Conservation (phyloP, 768 basidiomycete genomes). For the Hortiboletus campestris region DNA sequence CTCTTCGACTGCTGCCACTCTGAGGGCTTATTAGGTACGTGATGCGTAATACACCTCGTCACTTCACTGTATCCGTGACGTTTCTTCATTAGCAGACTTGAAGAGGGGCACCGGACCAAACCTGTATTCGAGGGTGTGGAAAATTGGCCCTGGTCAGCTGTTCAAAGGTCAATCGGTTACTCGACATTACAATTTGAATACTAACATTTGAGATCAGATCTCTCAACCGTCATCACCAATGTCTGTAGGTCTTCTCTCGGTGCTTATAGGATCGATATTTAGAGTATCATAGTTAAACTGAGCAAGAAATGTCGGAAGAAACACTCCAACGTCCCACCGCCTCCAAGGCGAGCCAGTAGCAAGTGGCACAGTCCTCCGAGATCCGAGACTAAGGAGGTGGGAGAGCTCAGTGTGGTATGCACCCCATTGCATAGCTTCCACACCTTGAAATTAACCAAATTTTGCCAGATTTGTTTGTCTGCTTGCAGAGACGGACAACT, state of each 20-base stretch:
- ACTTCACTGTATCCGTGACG: neutral
- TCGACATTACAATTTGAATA: neutral
- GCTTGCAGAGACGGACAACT: slow-evolving; percentile 26
- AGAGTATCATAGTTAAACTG: slow-evolving; percentile 4
- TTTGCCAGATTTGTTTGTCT: slow-evolving; percentile 23
- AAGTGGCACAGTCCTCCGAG: slow-evolving; percentile 1
- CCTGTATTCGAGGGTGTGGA: slow-evolving; percentile 17
- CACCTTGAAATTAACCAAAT: neutral
- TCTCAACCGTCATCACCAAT: neutral
- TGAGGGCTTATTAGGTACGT: slow-evolving; percentile 25
- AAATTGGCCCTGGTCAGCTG: slow-evolving; percentile 7
- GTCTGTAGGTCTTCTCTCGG: slow-evolving; percentile 9
- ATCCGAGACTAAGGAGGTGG: slow-evolving; percentile 4
- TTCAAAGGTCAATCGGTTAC: slow-evolving; percentile 11
- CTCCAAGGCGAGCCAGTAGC: slow-evolving; percentile 8
- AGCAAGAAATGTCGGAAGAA: neutral
- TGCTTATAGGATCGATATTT: neutral
- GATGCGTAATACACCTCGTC: neutral
- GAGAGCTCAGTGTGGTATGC: slow-evolving; percentile 21
- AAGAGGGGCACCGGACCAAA: slow-evolving; percentile 12
- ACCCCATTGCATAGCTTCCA: neutral
- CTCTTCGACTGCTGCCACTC: slow-evolving; percentile 33
- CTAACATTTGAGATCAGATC: slow-evolving; percentile 2
- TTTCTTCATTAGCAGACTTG: slow-evolving; percentile 15
- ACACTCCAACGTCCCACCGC: neutral